Evolutionary conservation across 306 rosid species (phyloP), one percentile per base, ranked within the genome.

Genomic region (Sicyos baderoa): DNA sequence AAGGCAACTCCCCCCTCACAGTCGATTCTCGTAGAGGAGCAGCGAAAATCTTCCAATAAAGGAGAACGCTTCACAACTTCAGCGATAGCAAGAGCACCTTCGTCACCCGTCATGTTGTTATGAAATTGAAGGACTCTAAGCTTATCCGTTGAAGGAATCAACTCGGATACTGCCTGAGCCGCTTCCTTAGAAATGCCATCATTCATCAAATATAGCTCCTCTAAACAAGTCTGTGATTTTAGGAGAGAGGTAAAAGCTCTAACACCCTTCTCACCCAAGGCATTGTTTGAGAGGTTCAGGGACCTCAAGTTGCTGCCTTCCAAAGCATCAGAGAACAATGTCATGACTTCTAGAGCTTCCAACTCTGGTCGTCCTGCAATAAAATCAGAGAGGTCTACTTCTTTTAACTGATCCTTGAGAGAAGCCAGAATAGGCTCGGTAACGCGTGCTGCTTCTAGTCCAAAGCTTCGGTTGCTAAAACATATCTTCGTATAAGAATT

Each of bases 161-260:
- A 76, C 78, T 89, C 96, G 72, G 76, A 72, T 69, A 89, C 84
- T 7, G 92, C 96, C 76, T 32, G 80, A 54, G 97, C 96, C 75
- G 96, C 97, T 77, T 89, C 95, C 83, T 86, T 81, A 7, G 96
- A 91, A 76, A 91, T 89, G 44, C 97, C 97, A 74, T 84, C 89
- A 76, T 86, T 91, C 78, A 91, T 87, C 81, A 89, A 74, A 80
- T 85, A 91, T 69, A 89, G 95, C 77, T 87, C 90, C 80, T 89
- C 92, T 80, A 91, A 80, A 79, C 75, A 78, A 29, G 76, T 58
- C 73, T 91, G 95, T 5, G 97, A 91, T 80, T 84, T 86, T 74
- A 87, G 79, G 35, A 91, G 91, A 54, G 91, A 84, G 71, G 81
- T 85, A 78, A 91, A 89, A 64, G 97, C 95, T 78, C 92, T 81